Evolutionary conservation across 2,329 filamentous ascomycete species (phyloP).

Genomic region (Xylaria sp.): DNA sequence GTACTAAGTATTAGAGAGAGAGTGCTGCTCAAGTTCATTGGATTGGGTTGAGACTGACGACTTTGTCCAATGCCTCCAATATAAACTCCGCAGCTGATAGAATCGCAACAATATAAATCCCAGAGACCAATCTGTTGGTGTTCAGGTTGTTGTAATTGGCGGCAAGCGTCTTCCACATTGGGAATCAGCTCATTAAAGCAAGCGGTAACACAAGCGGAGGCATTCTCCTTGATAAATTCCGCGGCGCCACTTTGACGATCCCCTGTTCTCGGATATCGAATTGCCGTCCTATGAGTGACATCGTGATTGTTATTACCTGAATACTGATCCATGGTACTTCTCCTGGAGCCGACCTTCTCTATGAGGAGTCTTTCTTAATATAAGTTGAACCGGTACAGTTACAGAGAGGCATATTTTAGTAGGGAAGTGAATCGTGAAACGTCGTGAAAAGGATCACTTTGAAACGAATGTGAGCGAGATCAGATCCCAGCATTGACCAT

Average conservation of each 20-base stretch:
- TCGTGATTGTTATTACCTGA: slow-evolving; percentile 7
- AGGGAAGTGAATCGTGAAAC: slow-evolving; percentile 24
- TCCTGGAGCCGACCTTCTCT: slow-evolving; percentile 28
- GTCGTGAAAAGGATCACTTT: slow-evolving; percentile 17
- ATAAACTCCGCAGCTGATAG: slow-evolving; percentile 60
- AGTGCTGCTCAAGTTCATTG: not conserved
- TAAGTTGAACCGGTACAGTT: slow-evolving; percentile 28
- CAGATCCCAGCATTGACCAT: slow-evolving; percentile 33
- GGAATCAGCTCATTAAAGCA: slow-evolving; percentile 42
- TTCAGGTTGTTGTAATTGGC: slow-evolving; percentile 37
- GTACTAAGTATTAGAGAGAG: slow-evolving; percentile 21
- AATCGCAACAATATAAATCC: slow-evolving; percentile 63
- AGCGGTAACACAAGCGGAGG: slow-evolving; percentile 40
- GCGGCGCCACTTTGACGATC: slow-evolving; percentile 21
- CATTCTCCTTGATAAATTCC: slow-evolving; percentile 36
- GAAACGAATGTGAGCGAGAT: slow-evolving; percentile 42
- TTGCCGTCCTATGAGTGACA: slow-evolving; percentile 4
- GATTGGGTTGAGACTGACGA: slow-evolving; percentile 52
- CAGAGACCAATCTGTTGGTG: slow-evolving; percentile 50
- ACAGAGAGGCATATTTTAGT: slow-evolving; percentile 44
- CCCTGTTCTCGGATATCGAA: slow-evolving; percentile 12
- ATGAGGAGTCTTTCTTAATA: slow-evolving; percentile 39
- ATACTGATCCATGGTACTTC: slow-evolving; percentile 35
- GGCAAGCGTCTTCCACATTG: slow-evolving; percentile 40
- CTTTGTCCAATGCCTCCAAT: slow-evolving; percentile 51